phyloP scores from a whole-genome alignment of 345 rosid species.

The Anacardium occidentale region DNA sequence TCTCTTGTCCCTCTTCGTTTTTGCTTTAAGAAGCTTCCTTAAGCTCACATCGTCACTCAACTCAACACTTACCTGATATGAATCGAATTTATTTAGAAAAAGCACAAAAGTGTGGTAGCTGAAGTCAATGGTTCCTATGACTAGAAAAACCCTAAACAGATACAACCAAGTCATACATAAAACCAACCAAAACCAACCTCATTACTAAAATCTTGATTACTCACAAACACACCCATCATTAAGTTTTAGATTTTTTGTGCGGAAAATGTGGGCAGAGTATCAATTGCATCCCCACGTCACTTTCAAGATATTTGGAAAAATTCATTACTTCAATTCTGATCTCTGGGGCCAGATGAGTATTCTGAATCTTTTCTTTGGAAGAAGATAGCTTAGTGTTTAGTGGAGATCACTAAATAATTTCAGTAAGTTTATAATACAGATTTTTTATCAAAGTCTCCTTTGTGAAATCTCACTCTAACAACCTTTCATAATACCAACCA shows the following conservation, averaged over 20 bases:
- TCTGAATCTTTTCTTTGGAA: background rate
- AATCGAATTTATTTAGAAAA: slow-evolving; percentile 2
- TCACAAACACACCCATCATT: background rate
- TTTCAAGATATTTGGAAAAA: too few species aligned
- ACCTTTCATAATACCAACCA: background rate
- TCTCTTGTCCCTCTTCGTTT: slow-evolving; percentile 35
- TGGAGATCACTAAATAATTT: background rate
- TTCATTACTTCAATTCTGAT: background rate
- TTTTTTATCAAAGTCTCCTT: background rate
- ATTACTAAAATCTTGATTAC: background rate
- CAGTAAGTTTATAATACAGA: background rate
- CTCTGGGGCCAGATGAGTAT: background rate
- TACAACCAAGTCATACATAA: background rate
- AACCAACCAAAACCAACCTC: background rate
- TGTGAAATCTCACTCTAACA: background rate
- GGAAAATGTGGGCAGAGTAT: too few species aligned
- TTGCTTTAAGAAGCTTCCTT: slow-evolving; percentile 49
- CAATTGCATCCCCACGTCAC: too few species aligned
- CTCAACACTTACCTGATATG: slow-evolving; percentile 40
- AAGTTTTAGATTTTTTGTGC: background rate
- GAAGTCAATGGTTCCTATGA: too few species aligned
- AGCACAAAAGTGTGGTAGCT: background rate
- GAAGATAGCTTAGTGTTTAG: background rate
- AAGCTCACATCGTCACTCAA: slow-evolving; percentile 55
- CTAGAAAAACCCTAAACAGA: too few species aligned